Conservation (phyloP, 768 basidiomycete genomes). For the Boletus tylopilopsis region DNA sequence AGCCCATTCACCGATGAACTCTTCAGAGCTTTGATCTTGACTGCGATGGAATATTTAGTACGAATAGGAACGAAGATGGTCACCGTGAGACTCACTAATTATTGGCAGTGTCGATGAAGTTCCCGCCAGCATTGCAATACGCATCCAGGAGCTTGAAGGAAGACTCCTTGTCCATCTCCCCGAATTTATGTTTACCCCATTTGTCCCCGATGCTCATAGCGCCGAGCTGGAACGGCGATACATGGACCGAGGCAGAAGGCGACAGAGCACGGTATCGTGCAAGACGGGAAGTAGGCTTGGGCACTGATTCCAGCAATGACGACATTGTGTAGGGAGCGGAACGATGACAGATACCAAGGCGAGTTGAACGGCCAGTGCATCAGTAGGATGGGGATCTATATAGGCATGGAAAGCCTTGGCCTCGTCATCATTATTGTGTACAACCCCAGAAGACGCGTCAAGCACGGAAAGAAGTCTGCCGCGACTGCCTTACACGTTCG, state of each 20-base stretch:
- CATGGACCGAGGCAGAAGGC: conserved; percentile 36
- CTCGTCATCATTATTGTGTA: no score
- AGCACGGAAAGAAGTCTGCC: no score
- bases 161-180: conserved; percentile 40
- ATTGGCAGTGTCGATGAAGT: conserved; percentile 49
- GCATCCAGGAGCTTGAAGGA: conserved; percentile 46
- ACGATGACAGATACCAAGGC: no score
- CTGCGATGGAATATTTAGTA: conserved; percentile 17
- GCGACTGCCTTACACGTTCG: no score
- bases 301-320: conserved; percentile 6
- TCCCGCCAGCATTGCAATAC: conserved; percentile 43
- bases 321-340: background rate
- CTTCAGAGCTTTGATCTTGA: conserved; percentile 55
- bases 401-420: no score
- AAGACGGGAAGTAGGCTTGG: conserved; percentile 28
- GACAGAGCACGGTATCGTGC: conserved; percentile 36
- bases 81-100: conserved; percentile 32
- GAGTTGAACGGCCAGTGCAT: no score
- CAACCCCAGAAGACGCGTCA: no score
- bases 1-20: conserved; percentile 51
- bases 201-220: conserved; percentile 43
- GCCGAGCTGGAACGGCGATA: conserved; percentile 42
- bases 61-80: background rate
- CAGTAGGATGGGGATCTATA: background rate
- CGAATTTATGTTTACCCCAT: conserved; percentile 30